phyloP scores from a whole-genome alignment of 2,329 filamentous ascomycete genomes.

The Botrytis galanthina region DNA sequence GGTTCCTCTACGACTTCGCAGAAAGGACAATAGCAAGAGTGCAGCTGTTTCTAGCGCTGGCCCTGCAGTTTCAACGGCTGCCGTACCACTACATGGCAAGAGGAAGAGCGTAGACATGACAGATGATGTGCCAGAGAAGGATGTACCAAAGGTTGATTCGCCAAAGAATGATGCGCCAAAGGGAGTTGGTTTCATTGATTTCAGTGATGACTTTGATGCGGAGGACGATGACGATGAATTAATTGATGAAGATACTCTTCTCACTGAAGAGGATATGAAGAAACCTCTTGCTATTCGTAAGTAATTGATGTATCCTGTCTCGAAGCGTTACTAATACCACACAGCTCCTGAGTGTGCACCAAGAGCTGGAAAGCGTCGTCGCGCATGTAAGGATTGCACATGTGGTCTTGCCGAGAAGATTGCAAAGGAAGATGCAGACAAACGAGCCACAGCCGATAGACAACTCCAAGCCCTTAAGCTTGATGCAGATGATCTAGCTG shows the following conservation, averaged over 20 bases:
- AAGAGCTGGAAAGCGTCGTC: conserved; percentile 81
- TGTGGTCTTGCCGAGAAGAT: conserved; percentile 86
- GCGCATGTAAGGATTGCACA: conserved; percentile 96
- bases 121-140: conserved; percentile 22
- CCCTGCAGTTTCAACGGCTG: conserved; percentile 37
- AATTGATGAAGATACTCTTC: conserved; percentile 85
- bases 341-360: conserved; percentile 82
- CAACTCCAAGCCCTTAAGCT: conserved; percentile 68
- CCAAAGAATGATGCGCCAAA: conserved; percentile 40
- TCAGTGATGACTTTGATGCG: conserved; percentile 49
- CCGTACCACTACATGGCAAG: conserved; percentile 34
- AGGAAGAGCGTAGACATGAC: conserved; percentile 33
- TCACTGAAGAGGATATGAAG: conserved; percentile 81
- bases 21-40: conserved; percentile 53
- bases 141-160: background rate
- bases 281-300: conserved; percentile 76
- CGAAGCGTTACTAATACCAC: conserved; percentile 19
- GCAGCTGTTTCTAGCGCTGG: conserved; percentile 40
- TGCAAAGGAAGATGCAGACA: conserved; percentile 76
- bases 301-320: conserved; percentile 41
- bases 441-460: conserved; percentile 62
- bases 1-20: conserved; percentile 53
- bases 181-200: conserved; percentile 67
- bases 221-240: conserved; percentile 72
- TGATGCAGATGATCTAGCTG: conserved; percentile 73